A percentile compares a stretch with the other conserved stretches of the same genome.
Conservation (phyloP, 768 basidiomycete genomes). For the Gymnopilus junonius region DNA sequence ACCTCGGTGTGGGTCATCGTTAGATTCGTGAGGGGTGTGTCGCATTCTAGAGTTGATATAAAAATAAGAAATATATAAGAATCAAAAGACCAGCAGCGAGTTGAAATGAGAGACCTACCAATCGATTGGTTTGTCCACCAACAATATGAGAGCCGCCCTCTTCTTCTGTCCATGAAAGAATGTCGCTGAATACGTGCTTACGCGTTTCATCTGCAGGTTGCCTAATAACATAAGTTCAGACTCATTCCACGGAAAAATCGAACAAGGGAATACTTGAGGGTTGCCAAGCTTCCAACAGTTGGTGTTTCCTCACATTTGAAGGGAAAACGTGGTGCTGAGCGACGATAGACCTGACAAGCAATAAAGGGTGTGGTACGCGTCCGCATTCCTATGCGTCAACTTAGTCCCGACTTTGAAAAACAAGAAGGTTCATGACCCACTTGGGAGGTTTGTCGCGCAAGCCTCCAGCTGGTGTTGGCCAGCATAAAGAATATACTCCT, state of each 20-base stretch:
- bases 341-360: slow-evolving; percentile 89
- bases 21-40: slow-evolving; percentile 41
- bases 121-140: slow-evolving; percentile 30
- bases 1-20: slow-evolving; percentile 40
- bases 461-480: slow-evolving; percentile 89
- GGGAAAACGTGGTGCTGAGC: slow-evolving; percentile 81
- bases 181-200: slow-evolving; percentile 23
- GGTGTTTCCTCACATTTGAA: slow-evolving; percentile 32
- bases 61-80: neutral
- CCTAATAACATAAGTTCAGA: slow-evolving; percentile 11
- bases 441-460: slow-evolving; percentile 96
- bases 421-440: slow-evolving; percentile 42
- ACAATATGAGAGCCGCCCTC: slow-evolving; percentile 32
- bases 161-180: slow-evolving; percentile 38
- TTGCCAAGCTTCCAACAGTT: slow-evolving; percentile 26
- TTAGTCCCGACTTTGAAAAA: no score
- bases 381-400: slow-evolving; percentile 60
- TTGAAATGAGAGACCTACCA: slow-evolving; percentile 28
- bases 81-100: neutral
- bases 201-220: slow-evolving; percentile 22
- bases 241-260: neutral
- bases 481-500: slow-evolving; percentile 85
- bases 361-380: slow-evolving; percentile 94
- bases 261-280: slow-evolving; percentile 11
- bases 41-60: slow-evolving; percentile 26